Evolutionary conservation across 495 filamentous ascomycete genomes (phyloP).

Genomic region (Trichoderma erinaceum): DNA sequence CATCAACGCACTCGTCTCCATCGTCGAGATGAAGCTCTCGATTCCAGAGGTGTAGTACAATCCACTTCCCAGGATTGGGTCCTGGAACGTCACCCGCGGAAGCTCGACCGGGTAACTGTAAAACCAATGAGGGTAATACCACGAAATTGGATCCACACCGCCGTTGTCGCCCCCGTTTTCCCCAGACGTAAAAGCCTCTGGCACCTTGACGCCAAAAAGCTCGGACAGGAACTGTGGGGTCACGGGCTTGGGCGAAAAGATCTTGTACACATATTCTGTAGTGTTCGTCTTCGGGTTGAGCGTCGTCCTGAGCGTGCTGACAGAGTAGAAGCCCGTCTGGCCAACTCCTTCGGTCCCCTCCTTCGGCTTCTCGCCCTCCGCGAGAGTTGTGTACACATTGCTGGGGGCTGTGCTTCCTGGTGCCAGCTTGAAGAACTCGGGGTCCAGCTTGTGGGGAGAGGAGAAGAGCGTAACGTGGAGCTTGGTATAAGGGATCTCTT

Average conservation of each 20-base stretch:
- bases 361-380: conserved; percentile 44
- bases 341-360: conserved; percentile 53
- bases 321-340: conserved; percentile 74
- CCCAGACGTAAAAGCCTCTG: conserved; percentile 25
- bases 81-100: conserved; percentile 83
- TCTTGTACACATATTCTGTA: conserved; percentile 85
- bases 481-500: conserved; percentile 68
- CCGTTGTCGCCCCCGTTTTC: conserved; percentile 12
- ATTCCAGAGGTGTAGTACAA: conserved; percentile 92
- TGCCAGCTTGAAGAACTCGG: conserved; percentile 61
- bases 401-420: conserved; percentile 52
- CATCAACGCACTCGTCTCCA: conserved; percentile 97
- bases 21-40: conserved; percentile 91
- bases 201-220: conserved; percentile 43
- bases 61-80: conserved; percentile 57
- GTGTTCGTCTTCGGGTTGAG: conserved; percentile 46
- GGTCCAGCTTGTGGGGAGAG: conserved; percentile 58
- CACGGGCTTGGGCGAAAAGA: conserved; percentile 74
- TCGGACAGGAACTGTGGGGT: conserved; percentile 56
- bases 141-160: conserved; percentile 53
- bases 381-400: conserved; percentile 77
- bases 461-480: conserved; percentile 83
- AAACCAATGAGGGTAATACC: conserved; percentile 69
- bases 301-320: conserved; percentile 66
- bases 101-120: conserved; percentile 76